A percentile compares a stretch with the other conserved stretches of the same genome.
These are phyloP conservation scores for Emergomyces pasteurianus DNA, from an alignment of 2,329 filamentous ascomycete genomes.

Conservation along the genomic window DNA sequence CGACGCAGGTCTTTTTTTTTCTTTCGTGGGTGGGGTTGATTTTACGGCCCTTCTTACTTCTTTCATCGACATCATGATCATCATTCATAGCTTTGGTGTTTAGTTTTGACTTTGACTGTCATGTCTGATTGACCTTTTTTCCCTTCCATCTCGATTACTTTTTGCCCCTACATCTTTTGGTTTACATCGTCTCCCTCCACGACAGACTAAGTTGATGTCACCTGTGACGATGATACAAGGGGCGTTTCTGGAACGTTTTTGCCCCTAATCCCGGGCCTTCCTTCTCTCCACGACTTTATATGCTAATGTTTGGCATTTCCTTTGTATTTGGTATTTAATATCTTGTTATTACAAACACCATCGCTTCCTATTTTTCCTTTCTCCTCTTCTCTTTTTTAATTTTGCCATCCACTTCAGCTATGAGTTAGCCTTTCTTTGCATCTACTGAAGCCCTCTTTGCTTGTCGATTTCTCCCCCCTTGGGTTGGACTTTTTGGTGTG, in stretches of 20 bases:
- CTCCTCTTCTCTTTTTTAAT: background rate
- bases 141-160: background rate
- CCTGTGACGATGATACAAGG: background rate
- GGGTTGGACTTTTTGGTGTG: background rate
- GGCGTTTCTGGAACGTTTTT: background rate
- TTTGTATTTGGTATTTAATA: background rate
- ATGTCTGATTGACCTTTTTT: background rate
- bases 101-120: background rate
- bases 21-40: background rate
- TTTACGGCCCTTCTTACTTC: background rate
- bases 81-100: constrained; percentile 2
- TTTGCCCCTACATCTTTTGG: background rate
- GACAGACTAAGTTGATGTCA: background rate
- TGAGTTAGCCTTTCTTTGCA: background rate
- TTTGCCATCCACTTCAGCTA: background rate
- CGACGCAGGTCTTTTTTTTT: background rate
- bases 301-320: background rate
- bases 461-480: background rate
- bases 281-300: background rate
- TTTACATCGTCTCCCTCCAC: background rate
- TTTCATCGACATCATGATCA: background rate
- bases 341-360: background rate
- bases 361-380: background rate
- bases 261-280: background rate
- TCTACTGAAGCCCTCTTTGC: background rate